These are phyloP conservation scores for Aspergillus ruber DNA, from an alignment of 2,329 filamentous ascomycete genomes.

Conservation along the genomic window DNA sequence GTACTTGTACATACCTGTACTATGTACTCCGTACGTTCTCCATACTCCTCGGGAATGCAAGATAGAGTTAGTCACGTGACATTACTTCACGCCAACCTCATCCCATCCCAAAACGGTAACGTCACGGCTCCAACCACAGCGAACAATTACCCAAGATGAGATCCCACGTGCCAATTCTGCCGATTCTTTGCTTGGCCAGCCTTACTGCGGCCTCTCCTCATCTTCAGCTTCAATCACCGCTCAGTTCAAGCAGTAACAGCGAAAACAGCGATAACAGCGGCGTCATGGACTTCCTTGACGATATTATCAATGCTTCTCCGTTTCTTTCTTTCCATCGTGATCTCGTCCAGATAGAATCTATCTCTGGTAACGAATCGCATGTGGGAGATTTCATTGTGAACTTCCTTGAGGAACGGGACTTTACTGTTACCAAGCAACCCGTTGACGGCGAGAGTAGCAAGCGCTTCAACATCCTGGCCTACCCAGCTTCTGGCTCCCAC, in stretches of 20 bases:
- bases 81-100: background rate
- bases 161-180: background rate
- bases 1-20: too few relatives aligned
- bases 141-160: background rate
- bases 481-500: slow-evolving; percentile 16
- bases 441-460: slow-evolving; percentile 12
- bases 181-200: slow-evolving; percentile 2
- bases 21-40: too few relatives aligned
- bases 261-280: background rate
- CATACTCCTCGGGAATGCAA: too few relatives aligned
- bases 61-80: background rate
- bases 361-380: slow-evolving; percentile 61
- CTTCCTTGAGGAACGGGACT: slow-evolving; percentile 57
- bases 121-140: background rate
- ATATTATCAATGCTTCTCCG: slow-evolving; percentile 36
- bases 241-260: background rate
- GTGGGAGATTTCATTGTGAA: slow-evolving; percentile 63
- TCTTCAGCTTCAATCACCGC: slow-evolving; percentile 11
- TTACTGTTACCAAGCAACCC: slow-evolving; percentile 56
- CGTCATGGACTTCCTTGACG: slow-evolving; percentile 17
- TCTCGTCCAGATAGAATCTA: slow-evolving; percentile 67
- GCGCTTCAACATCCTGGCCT: slow-evolving; percentile 74
- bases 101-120: background rate
- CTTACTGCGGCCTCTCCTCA: slow-evolving; percentile 19
- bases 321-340: slow-evolving; percentile 68